Evolutionary conservation across 192 early-diverging fungal species (phyloP).

Genomic region (Coemansia sp.): DNA sequence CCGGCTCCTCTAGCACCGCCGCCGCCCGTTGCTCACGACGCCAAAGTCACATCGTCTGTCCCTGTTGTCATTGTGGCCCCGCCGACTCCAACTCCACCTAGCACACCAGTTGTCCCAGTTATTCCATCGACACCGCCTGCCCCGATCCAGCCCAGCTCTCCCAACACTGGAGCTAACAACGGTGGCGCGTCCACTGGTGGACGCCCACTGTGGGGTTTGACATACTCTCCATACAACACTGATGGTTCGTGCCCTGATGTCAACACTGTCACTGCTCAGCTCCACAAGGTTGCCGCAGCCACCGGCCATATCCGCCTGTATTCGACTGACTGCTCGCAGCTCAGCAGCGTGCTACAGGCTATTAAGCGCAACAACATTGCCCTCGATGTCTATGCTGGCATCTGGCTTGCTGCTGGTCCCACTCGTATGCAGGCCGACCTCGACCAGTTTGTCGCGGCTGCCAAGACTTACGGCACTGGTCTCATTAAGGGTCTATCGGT

Average conservation of each 20-base stretch:
- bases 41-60: background rate
- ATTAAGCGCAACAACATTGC: slow-evolving; percentile 31
- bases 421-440: slow-evolving; percentile 41
- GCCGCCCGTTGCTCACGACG: slow-evolving; percentile 9
- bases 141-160: background rate
- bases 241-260: slow-evolving; percentile 51
- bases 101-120: background rate
- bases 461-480: slow-evolving; percentile 32
- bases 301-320: slow-evolving; percentile 54
- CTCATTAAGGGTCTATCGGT: slow-evolving; percentile 50
- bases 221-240: slow-evolving; percentile 52
- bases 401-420: slow-evolving; percentile 42
- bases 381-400: slow-evolving; percentile 43
- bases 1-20: background rate
- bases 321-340: slow-evolving; percentile 55
- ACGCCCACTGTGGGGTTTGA: slow-evolving; percentile 44
- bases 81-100: background rate
- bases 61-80: slow-evolving; percentile 3
- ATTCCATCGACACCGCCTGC: slow-evolving; percentile 5
- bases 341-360: slow-evolving; percentile 37
- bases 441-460: slow-evolving; percentile 42
- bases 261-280: slow-evolving; percentile 28
- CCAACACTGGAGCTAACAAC: slow-evolving; percentile 7
- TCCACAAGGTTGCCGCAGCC: slow-evolving; percentile 30
- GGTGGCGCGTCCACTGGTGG: slow-evolving; percentile 1